Evolutionary conservation across 805 yeast genomes (phyloP).

Genomic region (Myxozyma vanderwaltii): DNA sequence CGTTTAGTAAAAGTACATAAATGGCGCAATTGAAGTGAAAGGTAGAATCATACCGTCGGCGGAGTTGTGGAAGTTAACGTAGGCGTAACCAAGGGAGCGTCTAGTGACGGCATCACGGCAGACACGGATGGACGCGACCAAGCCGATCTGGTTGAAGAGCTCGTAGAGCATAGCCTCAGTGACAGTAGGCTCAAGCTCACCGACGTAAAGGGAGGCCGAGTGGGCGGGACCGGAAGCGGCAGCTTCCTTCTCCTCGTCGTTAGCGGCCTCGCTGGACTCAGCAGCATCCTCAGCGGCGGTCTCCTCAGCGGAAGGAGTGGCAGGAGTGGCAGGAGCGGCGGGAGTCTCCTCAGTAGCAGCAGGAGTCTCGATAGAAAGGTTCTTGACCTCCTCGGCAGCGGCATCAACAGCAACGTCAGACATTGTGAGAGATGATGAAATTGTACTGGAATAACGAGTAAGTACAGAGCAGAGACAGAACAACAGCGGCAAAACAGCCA

Average conservation of each 20-base stretch:
- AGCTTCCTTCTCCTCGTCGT: slow-evolving; percentile 34
- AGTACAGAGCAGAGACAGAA: background rate
- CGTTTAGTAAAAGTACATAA: background rate
- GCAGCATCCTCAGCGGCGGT: slow-evolving; percentile 10
- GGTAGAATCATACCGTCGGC: slow-evolving; percentile 61
- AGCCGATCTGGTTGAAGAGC: slow-evolving; percentile 91
- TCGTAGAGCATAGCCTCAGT: slow-evolving; percentile 94
- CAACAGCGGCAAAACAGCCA: background rate
- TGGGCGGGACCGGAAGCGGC: slow-evolving; percentile 43
- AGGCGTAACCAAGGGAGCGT: slow-evolving; percentile 96
- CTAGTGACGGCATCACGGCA: slow-evolving; percentile 98
- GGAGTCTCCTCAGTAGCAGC: slow-evolving; percentile 21
- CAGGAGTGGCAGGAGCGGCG: slow-evolving; percentile 20
- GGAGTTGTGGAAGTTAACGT: slow-evolving; percentile 88
- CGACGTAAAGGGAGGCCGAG: slow-evolving; percentile 85
- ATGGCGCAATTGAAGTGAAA: background rate
- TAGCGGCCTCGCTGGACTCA: slow-evolving; percentile 14
- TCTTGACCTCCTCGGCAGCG: slow-evolving; percentile 33
- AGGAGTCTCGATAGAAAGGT: slow-evolving; percentile 28
- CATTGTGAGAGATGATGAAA: slow-evolving; percentile 12
- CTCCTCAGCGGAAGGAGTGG: slow-evolving; percentile 12
- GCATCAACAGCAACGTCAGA: slow-evolving; percentile 36
- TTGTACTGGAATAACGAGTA: background rate
- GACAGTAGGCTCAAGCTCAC: slow-evolving; percentile 90
- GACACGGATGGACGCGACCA: slow-evolving; percentile 94